These are phyloP conservation scores for Danielia reshetovae DNA, from an alignment of 805 yeast species.

Conservation along the genomic window DNA sequence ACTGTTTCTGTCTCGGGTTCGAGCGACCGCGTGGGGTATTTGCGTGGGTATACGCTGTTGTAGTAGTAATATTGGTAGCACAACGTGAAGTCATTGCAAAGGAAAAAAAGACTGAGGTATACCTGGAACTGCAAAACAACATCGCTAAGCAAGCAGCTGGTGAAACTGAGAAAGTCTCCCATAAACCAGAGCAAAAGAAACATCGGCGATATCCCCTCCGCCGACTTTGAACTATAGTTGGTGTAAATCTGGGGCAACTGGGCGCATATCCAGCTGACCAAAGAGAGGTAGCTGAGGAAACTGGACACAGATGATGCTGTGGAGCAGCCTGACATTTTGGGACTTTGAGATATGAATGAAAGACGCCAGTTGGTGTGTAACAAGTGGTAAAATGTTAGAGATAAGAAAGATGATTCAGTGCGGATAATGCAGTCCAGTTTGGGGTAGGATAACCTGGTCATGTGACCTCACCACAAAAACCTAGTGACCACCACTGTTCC, in stretches of 20 bases:
- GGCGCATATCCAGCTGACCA: slow-evolving; percentile 63
- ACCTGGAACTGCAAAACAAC: slow-evolving; percentile 36
- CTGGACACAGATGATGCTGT: no score
- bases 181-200: slow-evolving; percentile 61
- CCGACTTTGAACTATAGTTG: slow-evolving; percentile 56
- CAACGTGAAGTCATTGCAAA: slow-evolving; percentile 61
- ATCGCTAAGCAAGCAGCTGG: slow-evolving; percentile 38
- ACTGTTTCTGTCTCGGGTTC: slow-evolving; percentile 1
- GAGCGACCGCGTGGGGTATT: slow-evolving; percentile 23
- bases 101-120: slow-evolving; percentile 36
- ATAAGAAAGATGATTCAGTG: no score
- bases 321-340: no score
- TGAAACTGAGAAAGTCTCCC: slow-evolving; percentile 43
- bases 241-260: slow-evolving; percentile 66
- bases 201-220: slow-evolving; percentile 61
- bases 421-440: no score
- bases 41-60: slow-evolving; percentile 36
- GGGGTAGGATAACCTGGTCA: no score
- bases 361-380: no score
- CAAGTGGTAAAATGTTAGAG: not conserved
- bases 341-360: no score
- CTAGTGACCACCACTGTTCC: no score
- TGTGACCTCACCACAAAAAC: no score
- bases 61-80: slow-evolving; percentile 73
- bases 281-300: slow-evolving; percentile 16